Conservation (phyloP, 2,329 filamentous ascomycete genomes). For the Cladosporium velox region DNA sequence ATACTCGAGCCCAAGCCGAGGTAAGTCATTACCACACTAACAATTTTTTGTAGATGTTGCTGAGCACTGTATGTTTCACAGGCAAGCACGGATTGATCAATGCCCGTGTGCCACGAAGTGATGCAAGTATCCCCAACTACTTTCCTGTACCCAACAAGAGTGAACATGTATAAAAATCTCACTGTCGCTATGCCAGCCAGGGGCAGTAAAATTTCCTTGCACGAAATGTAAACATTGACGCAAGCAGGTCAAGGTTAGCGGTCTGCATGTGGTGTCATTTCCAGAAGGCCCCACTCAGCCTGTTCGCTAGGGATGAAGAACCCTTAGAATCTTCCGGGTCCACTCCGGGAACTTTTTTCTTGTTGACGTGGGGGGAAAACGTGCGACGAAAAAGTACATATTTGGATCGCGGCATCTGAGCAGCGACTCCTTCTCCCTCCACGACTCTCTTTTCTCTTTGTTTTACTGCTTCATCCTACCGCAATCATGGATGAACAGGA, state of each 20-base stretch:
- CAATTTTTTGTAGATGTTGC: neutral
- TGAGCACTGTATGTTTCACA: neutral
- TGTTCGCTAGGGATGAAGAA: neutral
- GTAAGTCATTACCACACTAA: neutral
- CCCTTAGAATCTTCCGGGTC: neutral
- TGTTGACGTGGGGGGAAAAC: constrained; percentile 6
- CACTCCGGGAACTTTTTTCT: neutral
- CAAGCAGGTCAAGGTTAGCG: neutral
- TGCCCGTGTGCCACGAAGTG: neutral
- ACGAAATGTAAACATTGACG: constrained; percentile 6
- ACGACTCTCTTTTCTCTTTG: constrained; percentile 17
- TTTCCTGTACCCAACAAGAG: neutral
- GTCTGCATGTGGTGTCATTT: constrained; percentile 10
- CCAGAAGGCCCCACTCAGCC: constrained; percentile 1
- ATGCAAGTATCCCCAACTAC: neutral
- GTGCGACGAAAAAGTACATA: constrained; percentile 3
- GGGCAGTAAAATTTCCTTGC: neutral
- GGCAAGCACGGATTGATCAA: neutral
- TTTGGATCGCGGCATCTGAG: neutral
- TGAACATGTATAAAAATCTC: neutral
- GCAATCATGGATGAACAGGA: constrained; percentile 72
- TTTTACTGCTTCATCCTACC: constrained; percentile 19
- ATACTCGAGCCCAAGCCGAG: neutral
- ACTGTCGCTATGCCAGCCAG: constrained; percentile 1
- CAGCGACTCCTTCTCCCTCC: neutral